Evolutionary conservation across 139 green algal genomes (phyloP), one percentile per base, ranked within the genome.

Genomic region (Bryopsis sp.): DNA sequence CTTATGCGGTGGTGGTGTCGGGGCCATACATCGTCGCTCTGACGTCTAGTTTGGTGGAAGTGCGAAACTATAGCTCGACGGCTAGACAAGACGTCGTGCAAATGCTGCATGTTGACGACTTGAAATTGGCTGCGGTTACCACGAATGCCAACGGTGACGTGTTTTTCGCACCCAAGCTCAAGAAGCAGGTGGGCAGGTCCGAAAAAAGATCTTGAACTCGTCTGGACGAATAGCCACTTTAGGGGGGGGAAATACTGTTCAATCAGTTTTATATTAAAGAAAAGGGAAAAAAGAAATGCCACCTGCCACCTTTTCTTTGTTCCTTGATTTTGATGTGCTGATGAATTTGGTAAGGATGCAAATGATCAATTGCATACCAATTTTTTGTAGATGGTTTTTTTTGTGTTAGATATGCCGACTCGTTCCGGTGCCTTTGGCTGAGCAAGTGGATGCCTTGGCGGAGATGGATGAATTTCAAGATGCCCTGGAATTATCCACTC

Each of bases 391-490:
- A 61, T 33, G 50, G 43, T 50, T 50, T 26, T 50, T 19, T 50
- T 50, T 50, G 43, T 50, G 43, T 50, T 26, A 61, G 50, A 26
- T 65, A 3, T 65, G 58, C 31, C 11, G 58, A 54, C 37, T 69
- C 35, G 54, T 38, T 50, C 62, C 62, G 15, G 39, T 54, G 35
- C 38, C 62, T 11, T 54, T 69, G 43, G 4, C 35, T 5, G 31
- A 54, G 15, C 62, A 69, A 36, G 43, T 69, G 4, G 62, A 69
- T 6, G 43, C 22, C 4, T n/a, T 69, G 6, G 54, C 54, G 4
- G 35, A 8, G 35, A 69, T 69, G 62, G 43, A 54, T 22, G 62
- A 69, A 35, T 69, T 69, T 69, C 62, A 50, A 54, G 62, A 69
- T 54, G 62, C 62, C 15, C 43, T 69, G 37, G 8, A 69, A 54